A percentile compares a stretch with the other conserved stretches of the same genome.
These are phyloP conservation scores for Cercospora citrullina DNA, from an alignment of 2,329 filamentous ascomycete species.

Conservation along the genomic window DNA sequence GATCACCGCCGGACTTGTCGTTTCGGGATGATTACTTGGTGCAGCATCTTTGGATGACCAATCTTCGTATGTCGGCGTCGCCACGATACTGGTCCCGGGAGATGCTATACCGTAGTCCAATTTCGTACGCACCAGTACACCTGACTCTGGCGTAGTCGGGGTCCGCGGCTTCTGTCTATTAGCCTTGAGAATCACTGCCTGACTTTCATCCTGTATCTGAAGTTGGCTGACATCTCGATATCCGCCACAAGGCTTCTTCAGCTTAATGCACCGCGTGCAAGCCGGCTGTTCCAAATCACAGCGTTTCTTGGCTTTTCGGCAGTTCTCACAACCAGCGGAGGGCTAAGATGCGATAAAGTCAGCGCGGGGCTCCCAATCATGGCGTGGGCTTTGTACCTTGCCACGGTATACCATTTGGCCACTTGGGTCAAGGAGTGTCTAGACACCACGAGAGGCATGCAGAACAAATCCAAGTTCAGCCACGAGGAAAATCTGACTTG, in stretches of 20 bases:
- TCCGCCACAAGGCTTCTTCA: constrained; percentile 36
- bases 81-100: background rate
- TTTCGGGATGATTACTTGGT: constrained; percentile 25
- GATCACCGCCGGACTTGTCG: background rate
- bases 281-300: constrained; percentile 37
- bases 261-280: constrained; percentile 37
- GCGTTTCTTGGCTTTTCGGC: constrained; percentile 39
- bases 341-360: constrained; percentile 20
- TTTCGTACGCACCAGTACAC: background rate
- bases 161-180: constrained; percentile 28
- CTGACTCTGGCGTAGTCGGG: constrained; percentile 19
- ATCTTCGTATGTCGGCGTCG: constrained; percentile 25
- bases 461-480: background rate
- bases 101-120: constrained; percentile 16
- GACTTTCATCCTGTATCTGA: constrained; percentile 39
- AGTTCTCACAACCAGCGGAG: constrained; percentile 38
- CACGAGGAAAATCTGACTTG: background rate
- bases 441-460: background rate
- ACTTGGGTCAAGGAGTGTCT: background rate
- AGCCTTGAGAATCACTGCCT: constrained; percentile 32
- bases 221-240: constrained; percentile 38
- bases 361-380: background rate
- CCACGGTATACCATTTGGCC: constrained; percentile 35
- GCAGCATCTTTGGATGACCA: constrained; percentile 33
- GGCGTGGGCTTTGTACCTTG: constrained; percentile 24